phyloP scores from a whole-genome alignment of 2,329 filamentous ascomycete species.

The Aspergillus aculeatus region DNA sequence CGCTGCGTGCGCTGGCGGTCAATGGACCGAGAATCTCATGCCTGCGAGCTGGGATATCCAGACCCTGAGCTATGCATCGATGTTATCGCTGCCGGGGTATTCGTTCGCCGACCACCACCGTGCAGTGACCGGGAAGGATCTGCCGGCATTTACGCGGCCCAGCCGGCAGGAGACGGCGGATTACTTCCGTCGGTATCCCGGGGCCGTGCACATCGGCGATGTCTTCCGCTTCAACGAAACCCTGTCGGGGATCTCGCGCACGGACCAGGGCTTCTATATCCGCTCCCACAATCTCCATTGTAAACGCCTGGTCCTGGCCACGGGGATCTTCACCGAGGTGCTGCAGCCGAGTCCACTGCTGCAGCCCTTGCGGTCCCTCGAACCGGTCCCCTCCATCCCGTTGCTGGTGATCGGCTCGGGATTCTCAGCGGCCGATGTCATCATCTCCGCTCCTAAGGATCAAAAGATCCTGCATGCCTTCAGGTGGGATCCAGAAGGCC shows the following conservation, averaged over 20 bases:
- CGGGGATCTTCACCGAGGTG: conserved; percentile 57
- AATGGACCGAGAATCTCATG: conserved; percentile 58
- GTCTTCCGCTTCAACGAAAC: conserved; percentile 46
- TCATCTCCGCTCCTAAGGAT: conserved; percentile 53
- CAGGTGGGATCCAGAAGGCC: conserved; percentile 57
- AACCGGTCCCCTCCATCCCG: conserved; percentile 33
- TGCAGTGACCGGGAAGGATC: conserved; percentile 38
- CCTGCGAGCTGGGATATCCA: conserved; percentile 57
- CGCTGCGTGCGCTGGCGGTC: conserved; percentile 53
- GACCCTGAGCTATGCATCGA: conserved; percentile 61
- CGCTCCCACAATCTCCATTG: conserved; percentile 54
- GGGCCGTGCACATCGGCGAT: conserved; percentile 52
- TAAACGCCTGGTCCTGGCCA: conserved; percentile 58
- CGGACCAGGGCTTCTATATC: conserved; percentile 49
- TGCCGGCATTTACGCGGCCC: conserved; percentile 56
- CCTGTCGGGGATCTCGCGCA: conserved; percentile 47
- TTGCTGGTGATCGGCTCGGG: conserved; percentile 61
- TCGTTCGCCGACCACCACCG: conserved; percentile 55
- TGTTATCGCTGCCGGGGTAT: conserved; percentile 61
- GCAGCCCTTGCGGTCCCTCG: conserved; percentile 43
- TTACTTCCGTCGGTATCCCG: conserved; percentile 56
- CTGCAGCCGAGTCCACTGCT: conserved; percentile 53
- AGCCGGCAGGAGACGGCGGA: conserved; percentile 55
- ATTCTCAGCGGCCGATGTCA: conserved; percentile 62
- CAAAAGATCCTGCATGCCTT: conserved; percentile 60